These are phyloP conservation scores for Colletotrichum euphorbiae DNA, from an alignment of 2,329 filamentous ascomycete genomes.

Conservation along the genomic window DNA sequence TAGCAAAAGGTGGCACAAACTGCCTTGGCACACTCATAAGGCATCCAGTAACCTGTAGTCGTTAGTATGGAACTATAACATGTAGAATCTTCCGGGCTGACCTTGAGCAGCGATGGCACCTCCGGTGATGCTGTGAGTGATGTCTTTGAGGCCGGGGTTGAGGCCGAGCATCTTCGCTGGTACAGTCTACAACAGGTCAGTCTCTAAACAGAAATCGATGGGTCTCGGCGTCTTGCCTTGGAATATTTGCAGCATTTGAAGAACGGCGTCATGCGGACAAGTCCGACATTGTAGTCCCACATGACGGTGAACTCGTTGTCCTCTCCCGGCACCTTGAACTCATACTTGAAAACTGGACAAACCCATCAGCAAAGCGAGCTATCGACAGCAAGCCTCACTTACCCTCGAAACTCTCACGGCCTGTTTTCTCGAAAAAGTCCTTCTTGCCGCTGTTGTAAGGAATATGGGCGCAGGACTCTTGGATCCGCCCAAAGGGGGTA, in stretches of 20 bases:
- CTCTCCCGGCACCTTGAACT: conserved; percentile 77
- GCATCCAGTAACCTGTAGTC: conserved; percentile 91
- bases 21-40: conserved; percentile 85
- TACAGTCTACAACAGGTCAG: conserved; percentile 72
- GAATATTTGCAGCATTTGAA: conserved; percentile 91
- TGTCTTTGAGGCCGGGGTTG: conserved; percentile 87
- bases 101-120: conserved; percentile 92
- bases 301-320: conserved; percentile 80
- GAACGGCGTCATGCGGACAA: conserved; percentile 93
- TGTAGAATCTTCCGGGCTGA: conserved; percentile 53
- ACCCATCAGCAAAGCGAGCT: conserved; percentile 15
- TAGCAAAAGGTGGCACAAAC: conserved; percentile 92
- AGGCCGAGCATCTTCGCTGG: conserved; percentile 84
- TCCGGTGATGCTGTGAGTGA: conserved; percentile 94
- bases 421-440: conserved; percentile 86
- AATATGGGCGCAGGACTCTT: conserved; percentile 77
- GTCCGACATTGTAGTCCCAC: conserved; percentile 97
- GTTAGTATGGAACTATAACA: not conserved
- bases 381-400: conserved; percentile 42
- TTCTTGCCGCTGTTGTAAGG: conserved; percentile 97
- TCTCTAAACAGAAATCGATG: not conserved
- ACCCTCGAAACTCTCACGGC: conserved; percentile 91
- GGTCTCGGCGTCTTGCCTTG: conserved; percentile 67
- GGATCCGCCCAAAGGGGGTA: conserved; percentile 72
- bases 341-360: conserved; percentile 82